A percentile compares a stretch with the other conserved stretches of the same genome.
These are phyloP conservation scores for Cyclotella sp. DNA, from an alignment of 108 stramenopile genomes.

Conservation along the genomic window DNA sequence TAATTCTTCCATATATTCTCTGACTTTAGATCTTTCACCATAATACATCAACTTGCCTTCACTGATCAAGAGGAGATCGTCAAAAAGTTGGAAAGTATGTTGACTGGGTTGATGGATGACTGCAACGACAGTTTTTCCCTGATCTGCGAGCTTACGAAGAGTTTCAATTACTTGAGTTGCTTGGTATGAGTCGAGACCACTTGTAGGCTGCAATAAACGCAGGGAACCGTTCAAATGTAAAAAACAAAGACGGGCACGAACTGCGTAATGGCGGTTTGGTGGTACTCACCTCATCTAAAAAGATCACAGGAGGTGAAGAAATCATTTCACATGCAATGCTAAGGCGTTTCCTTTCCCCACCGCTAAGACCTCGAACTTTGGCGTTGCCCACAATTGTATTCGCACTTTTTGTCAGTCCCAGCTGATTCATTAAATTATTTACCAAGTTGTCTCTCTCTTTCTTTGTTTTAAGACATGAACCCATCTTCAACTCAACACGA, in stretches of 20 bases:
- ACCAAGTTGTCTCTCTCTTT: constrained; percentile 67
- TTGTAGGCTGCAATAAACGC: constrained; percentile 50
- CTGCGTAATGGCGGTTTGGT: background rate
- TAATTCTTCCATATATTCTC: constrained; percentile 61
- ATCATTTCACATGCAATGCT: constrained; percentile 91
- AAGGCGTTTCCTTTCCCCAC: constrained; percentile 88
- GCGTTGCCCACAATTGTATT: constrained; percentile 85
- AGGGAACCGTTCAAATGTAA: background rate
- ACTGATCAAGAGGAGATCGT: constrained; percentile 83
- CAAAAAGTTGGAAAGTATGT: constrained; percentile 82
- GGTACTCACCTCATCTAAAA: constrained; percentile 70
- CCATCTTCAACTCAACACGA: constrained; percentile 86
- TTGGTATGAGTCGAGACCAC: constrained; percentile 81
- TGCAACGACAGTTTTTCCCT: constrained; percentile 81
- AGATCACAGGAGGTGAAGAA: constrained; percentile 71
- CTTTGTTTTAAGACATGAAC: constrained; percentile 61
- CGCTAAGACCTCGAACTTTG: constrained; percentile 83
- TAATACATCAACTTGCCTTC: constrained; percentile 88
- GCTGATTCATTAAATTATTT: constrained; percentile 64
- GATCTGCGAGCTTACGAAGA: constrained; percentile 76
- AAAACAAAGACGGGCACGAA: background rate
- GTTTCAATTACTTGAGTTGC: constrained; percentile 74
- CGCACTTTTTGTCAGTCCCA: constrained; percentile 75
- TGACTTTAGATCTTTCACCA: constrained; percentile 70
- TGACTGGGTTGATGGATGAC: constrained; percentile 92